Base-by-base conservation (phyloP, 306 rosid genomes). In the Albizia julibrissin region DNA sequence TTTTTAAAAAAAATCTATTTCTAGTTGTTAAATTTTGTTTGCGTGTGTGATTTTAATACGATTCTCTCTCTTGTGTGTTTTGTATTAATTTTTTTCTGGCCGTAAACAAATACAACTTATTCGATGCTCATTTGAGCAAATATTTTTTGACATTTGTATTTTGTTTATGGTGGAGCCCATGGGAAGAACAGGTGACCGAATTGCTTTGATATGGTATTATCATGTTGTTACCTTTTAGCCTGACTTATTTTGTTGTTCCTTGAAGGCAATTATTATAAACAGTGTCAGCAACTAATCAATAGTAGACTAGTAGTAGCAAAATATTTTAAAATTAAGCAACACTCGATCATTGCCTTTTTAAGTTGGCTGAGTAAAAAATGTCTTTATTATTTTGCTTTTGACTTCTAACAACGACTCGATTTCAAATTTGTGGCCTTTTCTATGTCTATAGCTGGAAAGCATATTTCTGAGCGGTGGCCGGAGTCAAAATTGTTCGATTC, bases 141-240 rank as follows among this genome's bases (percentile, higher is more conserved):
- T 78, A 22, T 50, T 9, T 75, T 75, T 22, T 58, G 1, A 19
- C 34, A 7, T 75, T 39, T 6, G 49, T 18, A 33, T 19, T 12
- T 31, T 34, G 66, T 10, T 54, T 75, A 34, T 56, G 22, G 34
- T 27, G 79, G 79, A 19, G 34, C 69, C 49, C 52, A 12, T 66
- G 69, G 61, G 69, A 76, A 39, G 62, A 66, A 73, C 80, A 79
- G 46, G 76, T 67, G 59, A 66, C 46, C 42, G 22, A 46, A 40
- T 75, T 75, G 43, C n/a, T 79, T 76, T 69, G 52, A 14, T 78
- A 26, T 76, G 66, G 64, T 79, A 72, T 75, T 75, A 72, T 44
- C 9, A 6, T 75, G 42, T 31, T 50, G 67, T 39, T 34, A 47
- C 78, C 72, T 31, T 69, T 42, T n/a, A 13, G 27, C 31, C 65